Conservation (phyloP, 2,329 filamentous ascomycete species). For the Talaromyces sp. region DNA sequence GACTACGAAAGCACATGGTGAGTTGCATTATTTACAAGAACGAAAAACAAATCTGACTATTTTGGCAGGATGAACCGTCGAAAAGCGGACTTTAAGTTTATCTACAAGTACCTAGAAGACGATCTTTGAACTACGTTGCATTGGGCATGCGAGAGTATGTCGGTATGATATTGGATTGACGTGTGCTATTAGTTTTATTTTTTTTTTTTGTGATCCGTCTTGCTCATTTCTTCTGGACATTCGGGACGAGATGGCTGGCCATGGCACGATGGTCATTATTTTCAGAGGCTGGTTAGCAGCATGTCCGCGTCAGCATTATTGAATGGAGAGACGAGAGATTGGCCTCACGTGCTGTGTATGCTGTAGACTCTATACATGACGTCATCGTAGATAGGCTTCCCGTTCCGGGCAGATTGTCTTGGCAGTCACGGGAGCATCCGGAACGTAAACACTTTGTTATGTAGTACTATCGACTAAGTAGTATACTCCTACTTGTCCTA, state of each 20-base stretch:
- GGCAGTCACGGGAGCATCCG: not conserved
- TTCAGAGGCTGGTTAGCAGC: not conserved
- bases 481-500: no score
- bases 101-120: conserved; percentile 95
- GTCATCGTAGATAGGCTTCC: not conserved
- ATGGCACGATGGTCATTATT: not conserved
- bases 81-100: conserved; percentile 97
- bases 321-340: not conserved
- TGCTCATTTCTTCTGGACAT: not conserved
- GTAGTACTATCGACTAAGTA: no score
- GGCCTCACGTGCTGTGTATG: no score
- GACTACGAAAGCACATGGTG: conserved; percentile 99
- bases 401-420: not conserved
- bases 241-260: not conserved
- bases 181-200: not conserved
- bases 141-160: not conserved
- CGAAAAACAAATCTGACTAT: conserved; percentile 12
- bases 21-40: no score
- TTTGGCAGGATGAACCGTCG: conserved; percentile 86
- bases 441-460: not conserved
- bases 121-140: conserved; percentile 54
- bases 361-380: not conserved
- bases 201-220: conserved; percentile 4
- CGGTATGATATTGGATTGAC: not conserved
- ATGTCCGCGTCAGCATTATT: not conserved